Percentiles rank a stretch among this genome's conserved stretches.
These are phyloP conservation scores for Corniculantispora saksenae DNA, from an alignment of 2,329 filamentous ascomycete genomes.

Conservation along the genomic window DNA sequence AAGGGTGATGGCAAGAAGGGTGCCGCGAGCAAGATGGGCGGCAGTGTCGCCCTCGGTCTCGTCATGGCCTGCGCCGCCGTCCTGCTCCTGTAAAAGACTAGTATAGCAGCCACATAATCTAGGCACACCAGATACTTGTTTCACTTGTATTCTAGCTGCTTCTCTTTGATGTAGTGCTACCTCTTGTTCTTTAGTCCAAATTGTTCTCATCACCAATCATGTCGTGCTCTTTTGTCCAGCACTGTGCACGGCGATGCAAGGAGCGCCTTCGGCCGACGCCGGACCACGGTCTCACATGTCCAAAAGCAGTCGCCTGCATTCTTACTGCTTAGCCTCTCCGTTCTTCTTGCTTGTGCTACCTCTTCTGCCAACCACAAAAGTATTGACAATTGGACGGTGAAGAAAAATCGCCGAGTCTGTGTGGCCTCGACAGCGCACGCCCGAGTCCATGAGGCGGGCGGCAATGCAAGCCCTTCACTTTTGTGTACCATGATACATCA, in stretches of 20 bases:
- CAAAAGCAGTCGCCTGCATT: not conserved
- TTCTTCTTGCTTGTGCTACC: not conserved
- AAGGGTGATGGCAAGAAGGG: conserved; percentile 13
- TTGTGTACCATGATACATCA: not conserved
- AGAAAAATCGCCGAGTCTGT: not conserved
- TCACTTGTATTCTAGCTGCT: not conserved
- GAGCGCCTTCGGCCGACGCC: not conserved
- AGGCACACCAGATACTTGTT: not conserved
- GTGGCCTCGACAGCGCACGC: not conserved
- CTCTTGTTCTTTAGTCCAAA: not conserved
- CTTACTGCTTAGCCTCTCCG: not conserved
- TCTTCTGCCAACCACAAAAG: not conserved
- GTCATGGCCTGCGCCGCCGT: not conserved
- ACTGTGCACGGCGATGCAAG: not conserved
- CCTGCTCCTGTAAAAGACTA: not conserved
- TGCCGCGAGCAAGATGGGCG: not conserved
- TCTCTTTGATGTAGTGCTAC: not conserved
- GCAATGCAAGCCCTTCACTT: not conserved
- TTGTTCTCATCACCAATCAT: not conserved
- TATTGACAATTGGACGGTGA: too few species aligned
- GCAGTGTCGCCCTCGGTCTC: not conserved
- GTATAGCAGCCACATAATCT: not conserved
- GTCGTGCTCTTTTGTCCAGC: not conserved
- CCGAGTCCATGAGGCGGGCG: not conserved
- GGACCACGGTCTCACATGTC: not conserved